Conservation (phyloP, 305 asterid genomes). For the Rubia tinctorum region DNA sequence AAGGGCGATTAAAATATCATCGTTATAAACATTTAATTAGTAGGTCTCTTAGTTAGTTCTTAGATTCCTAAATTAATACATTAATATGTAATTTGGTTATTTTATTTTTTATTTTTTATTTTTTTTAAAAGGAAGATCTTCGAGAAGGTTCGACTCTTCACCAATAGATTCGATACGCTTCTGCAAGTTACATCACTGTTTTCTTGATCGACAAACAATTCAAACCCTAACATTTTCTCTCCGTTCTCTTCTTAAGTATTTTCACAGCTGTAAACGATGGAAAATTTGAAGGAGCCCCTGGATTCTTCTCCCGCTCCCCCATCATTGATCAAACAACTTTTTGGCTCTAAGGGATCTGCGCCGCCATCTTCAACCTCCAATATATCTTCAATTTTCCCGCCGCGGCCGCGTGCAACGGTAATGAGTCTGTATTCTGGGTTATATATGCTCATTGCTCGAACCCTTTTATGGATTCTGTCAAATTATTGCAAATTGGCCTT, state of each 20-base stretch:
- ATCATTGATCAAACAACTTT: conserved; percentile 31
- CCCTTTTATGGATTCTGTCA: background rate
- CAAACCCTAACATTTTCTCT: background rate
- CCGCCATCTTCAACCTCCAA: conserved; percentile 25
- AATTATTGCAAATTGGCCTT: background rate
- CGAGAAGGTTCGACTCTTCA: background rate
- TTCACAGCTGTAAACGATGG: conserved; percentile 14
- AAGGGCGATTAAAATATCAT: too few species aligned
- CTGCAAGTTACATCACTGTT: background rate
- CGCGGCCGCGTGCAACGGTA: conserved; percentile 39
- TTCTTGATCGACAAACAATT: background rate
- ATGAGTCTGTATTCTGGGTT: too few species aligned
- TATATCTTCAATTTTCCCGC: conserved; percentile 46
- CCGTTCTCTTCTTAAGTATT: too few species aligned
- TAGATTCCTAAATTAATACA: too few species aligned
- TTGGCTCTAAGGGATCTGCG: conserved; percentile 29
- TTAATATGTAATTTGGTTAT: too few species aligned
- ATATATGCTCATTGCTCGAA: too few species aligned
- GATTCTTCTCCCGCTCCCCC: conserved; percentile 26
- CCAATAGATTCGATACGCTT: background rate
- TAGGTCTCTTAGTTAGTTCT: too few species aligned
- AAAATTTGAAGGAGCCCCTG: conserved; percentile 21
- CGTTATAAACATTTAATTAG: too few species aligned
- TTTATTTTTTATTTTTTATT: too few species aligned
- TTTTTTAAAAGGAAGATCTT: background rate